phyloP scores from a whole-genome alignment of 192 early-diverging fungal species.

The Backusella westeae region DNA sequence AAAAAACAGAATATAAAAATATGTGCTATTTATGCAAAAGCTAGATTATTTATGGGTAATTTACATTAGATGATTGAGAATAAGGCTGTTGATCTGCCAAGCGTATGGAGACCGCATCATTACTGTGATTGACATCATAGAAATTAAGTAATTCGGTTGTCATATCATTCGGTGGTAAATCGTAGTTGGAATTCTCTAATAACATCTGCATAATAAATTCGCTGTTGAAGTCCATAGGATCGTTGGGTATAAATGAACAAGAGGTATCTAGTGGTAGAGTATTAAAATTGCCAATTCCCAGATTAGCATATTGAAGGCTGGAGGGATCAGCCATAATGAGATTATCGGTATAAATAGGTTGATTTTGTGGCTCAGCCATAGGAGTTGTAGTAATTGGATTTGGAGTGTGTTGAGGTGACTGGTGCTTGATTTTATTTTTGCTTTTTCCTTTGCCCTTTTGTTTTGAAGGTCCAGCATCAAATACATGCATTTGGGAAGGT shows the following conservation, averaged over 20 bases:
- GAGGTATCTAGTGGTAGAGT: neutral
- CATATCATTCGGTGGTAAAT: neutral
- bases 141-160: neutral
- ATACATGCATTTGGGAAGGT: constrained; percentile 5
- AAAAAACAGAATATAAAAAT: neutral
- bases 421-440: neutral
- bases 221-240: neutral
- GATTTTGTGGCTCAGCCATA: neutral
- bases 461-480: constrained; percentile 1
- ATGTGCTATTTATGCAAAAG: neutral
- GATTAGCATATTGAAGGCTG: neutral
- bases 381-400: neutral
- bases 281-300: neutral
- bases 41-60: neutral
- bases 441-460: neutral
- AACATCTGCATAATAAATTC: neutral
- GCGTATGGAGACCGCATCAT: neutral
- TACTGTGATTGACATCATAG: neutral
- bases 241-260: neutral
- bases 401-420: neutral
- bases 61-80: neutral
- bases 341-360: neutral
- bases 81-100: neutral
- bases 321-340: neutral
- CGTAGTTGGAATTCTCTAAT: neutral